Percentiles rank a stretch among this genome's conserved stretches.
These are phyloP conservation scores for Parastagonospora avenae DNA, from an alignment of 2,329 filamentous ascomycete species.

Conservation along the genomic window DNA sequence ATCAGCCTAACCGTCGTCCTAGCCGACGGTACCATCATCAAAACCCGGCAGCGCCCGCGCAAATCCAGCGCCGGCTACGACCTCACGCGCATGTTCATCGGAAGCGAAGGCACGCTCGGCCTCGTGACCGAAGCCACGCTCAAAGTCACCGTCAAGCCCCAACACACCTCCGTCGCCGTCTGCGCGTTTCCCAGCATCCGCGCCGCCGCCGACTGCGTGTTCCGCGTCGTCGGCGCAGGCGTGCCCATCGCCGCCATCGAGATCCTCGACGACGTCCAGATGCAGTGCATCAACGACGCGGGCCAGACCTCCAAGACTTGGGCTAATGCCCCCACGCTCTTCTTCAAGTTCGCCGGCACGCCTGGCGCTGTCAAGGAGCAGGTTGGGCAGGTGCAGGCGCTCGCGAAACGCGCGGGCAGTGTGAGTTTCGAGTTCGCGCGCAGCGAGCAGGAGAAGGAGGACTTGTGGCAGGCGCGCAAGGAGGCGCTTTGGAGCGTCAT, in stretches of 20 bases:
- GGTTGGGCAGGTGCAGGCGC: conserved; percentile 67
- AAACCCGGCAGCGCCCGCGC: conserved; percentile 83
- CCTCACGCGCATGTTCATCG: conserved; percentile 85
- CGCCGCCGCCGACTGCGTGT: conserved; percentile 78
- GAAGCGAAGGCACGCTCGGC: conserved; percentile 88
- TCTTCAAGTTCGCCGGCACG: conserved; percentile 77
- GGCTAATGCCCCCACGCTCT: conserved; percentile 73
- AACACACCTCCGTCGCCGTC: conserved; percentile 80
- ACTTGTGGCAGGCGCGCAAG: conserved; percentile 78
- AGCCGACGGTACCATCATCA: conserved; percentile 87
- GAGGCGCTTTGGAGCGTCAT: conserved; percentile 76
- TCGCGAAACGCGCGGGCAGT: conserved; percentile 64
- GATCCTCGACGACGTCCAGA: conserved; percentile 90
- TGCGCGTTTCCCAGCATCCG: conserved; percentile 68
- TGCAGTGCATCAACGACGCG: conserved; percentile 72
- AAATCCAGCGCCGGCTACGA: conserved; percentile 94
- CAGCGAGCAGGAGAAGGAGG: conserved; percentile 66
- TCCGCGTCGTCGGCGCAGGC: conserved; percentile 77
- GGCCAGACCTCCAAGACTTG: conserved; percentile 68
- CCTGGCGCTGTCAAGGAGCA: conserved; percentile 76
- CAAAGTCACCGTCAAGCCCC: conserved; percentile 82
- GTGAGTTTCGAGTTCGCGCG: conserved; percentile 73
- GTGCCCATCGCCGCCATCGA: conserved; percentile 90
- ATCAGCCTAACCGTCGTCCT: conserved; percentile 84
- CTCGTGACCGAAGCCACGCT: conserved; percentile 89